Evolutionary conservation across 129 eudicot genomes (phyloP).

Genomic region (Flaveria linearis): DNA sequence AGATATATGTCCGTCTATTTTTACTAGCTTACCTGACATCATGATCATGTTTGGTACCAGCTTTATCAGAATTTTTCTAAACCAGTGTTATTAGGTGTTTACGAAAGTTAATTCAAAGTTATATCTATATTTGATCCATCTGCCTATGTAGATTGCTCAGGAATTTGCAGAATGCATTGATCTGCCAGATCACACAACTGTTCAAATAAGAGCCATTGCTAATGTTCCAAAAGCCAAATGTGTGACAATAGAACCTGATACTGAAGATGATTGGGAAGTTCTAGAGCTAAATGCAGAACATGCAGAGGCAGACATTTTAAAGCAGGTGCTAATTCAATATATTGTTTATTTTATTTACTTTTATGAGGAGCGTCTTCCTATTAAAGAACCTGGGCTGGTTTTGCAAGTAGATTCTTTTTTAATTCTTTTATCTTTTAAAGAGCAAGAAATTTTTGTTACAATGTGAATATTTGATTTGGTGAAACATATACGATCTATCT

Average conservation of each 20-base stretch:
- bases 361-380: background rate
- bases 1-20: background rate
- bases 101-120: background rate
- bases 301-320: slow-evolving; percentile 78
- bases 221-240: slow-evolving; percentile 75
- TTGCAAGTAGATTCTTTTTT: background rate
- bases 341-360: background rate
- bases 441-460: too few species aligned
- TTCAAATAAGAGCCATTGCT: slow-evolving; percentile 64
- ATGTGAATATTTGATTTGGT: background rate
- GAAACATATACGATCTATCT: background rate
- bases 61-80: background rate
- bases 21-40: background rate
- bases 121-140: background rate
- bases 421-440: too few species aligned
- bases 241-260: slow-evolving; percentile 78
- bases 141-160: slow-evolving; percentile 64
- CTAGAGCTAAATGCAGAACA: slow-evolving; percentile 84
- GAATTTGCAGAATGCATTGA: slow-evolving; percentile 86
- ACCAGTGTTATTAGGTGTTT: background rate
- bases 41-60: background rate
- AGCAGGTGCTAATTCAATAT: slow-evolving; percentile 55
- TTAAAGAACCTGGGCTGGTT: slow-evolving; percentile 10
- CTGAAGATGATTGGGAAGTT: slow-evolving; percentile 99
- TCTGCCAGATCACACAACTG: slow-evolving; percentile 58